phyloP scores from a whole-genome alignment of 2,329 filamentous ascomycete species.

The Exophiala sp. region DNA sequence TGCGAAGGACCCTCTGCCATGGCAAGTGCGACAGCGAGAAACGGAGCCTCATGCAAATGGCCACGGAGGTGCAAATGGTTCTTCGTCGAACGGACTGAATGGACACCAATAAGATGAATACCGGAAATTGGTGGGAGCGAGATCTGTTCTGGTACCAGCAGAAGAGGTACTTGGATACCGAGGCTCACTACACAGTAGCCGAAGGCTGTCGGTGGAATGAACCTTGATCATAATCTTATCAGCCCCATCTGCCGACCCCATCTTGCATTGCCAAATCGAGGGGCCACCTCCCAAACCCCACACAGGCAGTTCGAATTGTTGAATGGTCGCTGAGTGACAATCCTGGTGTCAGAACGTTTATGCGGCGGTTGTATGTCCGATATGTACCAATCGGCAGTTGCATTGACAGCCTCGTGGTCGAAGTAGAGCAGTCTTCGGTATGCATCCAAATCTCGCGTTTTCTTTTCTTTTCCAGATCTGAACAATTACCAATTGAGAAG shows the following conservation, averaged over 20 bases:
- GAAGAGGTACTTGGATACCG: not conserved
- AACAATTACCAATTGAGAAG: not conserved
- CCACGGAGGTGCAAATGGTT: slow-evolving; percentile 2
- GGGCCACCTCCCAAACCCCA: not conserved
- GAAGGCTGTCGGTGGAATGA: not conserved
- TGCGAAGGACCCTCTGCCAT: slow-evolving; percentile 19
- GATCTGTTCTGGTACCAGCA: not conserved
- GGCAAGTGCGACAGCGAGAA: slow-evolving; percentile 14
- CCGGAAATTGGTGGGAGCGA: no score
- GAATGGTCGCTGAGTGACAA: no score
- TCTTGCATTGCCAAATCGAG: not conserved
- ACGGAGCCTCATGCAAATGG: not conserved
- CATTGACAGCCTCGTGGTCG: no score
- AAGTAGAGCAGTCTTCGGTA: no score
- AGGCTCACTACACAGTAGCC: not conserved
- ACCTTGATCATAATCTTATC: not conserved
- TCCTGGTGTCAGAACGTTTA: no score
- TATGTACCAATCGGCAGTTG: no score
- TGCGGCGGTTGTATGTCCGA: no score
- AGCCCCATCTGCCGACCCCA: not conserved
- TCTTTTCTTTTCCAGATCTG: no score
- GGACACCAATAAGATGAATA: not conserved
- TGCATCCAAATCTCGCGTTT: not conserved
- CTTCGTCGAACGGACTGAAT: slow-evolving; percentile 1
- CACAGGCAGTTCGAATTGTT: not conserved